Evolutionary conservation across 1,284 basidiomycete genomes (phyloP).

Genomic region (Sanghuangporus weigelae): DNA sequence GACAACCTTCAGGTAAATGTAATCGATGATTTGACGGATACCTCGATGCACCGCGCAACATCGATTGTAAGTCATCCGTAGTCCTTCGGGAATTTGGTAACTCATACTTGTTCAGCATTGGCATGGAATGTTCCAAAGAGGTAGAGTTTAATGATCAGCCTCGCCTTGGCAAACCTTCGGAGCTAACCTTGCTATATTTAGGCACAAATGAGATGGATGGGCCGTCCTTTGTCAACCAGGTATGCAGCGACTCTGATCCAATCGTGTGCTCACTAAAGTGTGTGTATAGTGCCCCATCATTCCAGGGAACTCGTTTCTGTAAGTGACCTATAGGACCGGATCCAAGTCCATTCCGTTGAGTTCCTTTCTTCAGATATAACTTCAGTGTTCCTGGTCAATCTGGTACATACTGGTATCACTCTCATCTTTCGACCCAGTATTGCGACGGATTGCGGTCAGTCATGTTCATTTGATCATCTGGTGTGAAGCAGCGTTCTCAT

Average conservation of each 20-base stretch:
- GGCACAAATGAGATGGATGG: conserved; percentile 33
- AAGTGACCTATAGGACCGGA: neutral
- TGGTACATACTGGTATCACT: conserved; percentile 38
- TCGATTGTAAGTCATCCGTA: conserved; percentile 22
- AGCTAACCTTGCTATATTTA: neutral
- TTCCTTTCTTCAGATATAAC: conserved; percentile 23
- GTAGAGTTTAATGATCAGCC: neutral
- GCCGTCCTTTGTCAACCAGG: conserved; percentile 21
- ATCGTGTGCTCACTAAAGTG: neutral
- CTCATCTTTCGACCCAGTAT: conserved; percentile 35
- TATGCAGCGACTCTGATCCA: neutral
- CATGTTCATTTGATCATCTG: neutral
- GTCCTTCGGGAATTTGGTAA: neutral
- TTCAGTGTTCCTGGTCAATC: conserved; percentile 31
- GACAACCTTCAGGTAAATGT: conserved; percentile 20
- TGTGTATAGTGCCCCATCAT: conserved; percentile 49
- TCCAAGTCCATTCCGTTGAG: conserved; percentile 4
- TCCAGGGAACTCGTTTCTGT: conserved; percentile 40
- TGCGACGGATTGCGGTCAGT: conserved; percentile 23
- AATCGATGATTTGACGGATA: conserved; percentile 18
- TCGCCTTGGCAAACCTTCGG: neutral
- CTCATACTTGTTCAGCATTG: conserved; percentile 28
- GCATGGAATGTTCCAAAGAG: conserved; percentile 31
- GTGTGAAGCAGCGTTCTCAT: conserved; percentile 17
- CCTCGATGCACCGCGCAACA: conserved; percentile 22